These are phyloP conservation scores for Phialophora chinensis DNA, from an alignment of 2,329 filamentous ascomycete species.

Conservation along the genomic window DNA sequence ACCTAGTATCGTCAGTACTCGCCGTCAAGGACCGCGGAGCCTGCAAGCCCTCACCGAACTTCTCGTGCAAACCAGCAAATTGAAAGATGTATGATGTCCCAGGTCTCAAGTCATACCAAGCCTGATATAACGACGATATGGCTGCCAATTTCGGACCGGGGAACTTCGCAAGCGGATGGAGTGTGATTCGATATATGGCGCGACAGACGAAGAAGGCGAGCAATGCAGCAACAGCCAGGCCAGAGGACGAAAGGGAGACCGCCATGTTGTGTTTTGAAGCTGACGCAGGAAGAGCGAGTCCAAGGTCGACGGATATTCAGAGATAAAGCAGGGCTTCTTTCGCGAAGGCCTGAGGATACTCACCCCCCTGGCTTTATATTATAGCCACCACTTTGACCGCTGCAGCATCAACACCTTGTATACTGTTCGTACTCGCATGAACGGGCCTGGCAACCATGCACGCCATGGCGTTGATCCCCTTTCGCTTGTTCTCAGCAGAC, in stretches of 20 bases:
- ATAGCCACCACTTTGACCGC: neutral
- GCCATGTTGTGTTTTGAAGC: slow-evolving; percentile 11
- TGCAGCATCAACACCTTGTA: neutral
- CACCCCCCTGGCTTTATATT: neutral
- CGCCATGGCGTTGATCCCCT: neutral
- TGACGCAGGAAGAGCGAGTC: neutral
- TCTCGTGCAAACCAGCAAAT: slow-evolving; percentile 17
- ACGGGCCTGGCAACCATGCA: neutral
- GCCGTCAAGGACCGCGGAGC: neutral
- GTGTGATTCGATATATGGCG: slow-evolving; percentile 41
- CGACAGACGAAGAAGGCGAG: slow-evolving; percentile 13
- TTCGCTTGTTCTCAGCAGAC: neutral
- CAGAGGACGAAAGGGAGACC: neutral
- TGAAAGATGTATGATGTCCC: slow-evolving; percentile 20
- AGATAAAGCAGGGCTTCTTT: neutral
- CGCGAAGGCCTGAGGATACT: neutral
- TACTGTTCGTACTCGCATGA: too few species aligned
- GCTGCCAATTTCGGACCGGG: slow-evolving; percentile 47
- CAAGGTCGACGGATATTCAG: neutral
- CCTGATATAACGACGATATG: slow-evolving; percentile 41
- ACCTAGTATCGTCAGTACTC: neutral
- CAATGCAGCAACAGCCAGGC: neutral
- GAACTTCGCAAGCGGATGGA: slow-evolving; percentile 45
- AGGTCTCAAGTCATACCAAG: slow-evolving; percentile 23
- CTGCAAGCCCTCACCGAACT: slow-evolving; percentile 18